Evolutionary conservation across 495 filamentous ascomycete genomes (phyloP).

Genomic region (Bryoglossum gracile): DNA sequence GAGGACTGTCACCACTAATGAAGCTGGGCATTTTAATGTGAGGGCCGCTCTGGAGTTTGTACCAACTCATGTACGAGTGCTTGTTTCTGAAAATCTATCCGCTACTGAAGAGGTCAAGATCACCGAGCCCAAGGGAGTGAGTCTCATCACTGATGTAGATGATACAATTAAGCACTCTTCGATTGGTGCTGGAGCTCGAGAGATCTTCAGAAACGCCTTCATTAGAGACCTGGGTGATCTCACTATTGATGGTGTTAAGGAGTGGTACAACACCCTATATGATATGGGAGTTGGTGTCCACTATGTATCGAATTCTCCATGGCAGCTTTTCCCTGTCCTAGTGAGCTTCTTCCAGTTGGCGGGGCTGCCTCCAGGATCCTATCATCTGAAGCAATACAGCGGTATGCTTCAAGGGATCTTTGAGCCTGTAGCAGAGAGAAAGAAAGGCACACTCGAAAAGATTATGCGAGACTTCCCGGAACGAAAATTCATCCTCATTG

Average conservation of each 20-base stretch:
- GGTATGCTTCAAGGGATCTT: constrained; percentile 98
- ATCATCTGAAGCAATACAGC: constrained; percentile 91
- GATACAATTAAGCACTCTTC: constrained; percentile 97
- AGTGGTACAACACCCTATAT: constrained; percentile 77
- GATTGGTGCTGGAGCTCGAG: constrained; percentile 74
- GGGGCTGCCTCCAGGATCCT: constrained; percentile 75
- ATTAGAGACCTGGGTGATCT: constrained; percentile 76
- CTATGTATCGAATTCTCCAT: constrained; percentile 91
- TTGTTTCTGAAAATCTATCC: constrained; percentile 82
- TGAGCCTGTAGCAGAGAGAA: constrained; percentile 91
- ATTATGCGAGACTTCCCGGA: constrained; percentile 86
- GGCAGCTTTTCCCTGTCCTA: constrained; percentile 85
- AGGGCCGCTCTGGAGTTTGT: constrained; percentile 79
- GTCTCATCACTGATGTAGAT: constrained; percentile 94
- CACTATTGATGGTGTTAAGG: constrained; percentile 74
- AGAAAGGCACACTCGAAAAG: constrained; percentile 77
- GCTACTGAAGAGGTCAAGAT: constrained; percentile 66
- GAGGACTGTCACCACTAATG: constrained; percentile 70
- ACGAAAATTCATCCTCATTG: constrained; percentile 82
- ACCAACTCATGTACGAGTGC: constrained; percentile 78
- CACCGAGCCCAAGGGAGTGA: constrained; percentile 75
- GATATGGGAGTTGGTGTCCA: constrained; percentile 78
- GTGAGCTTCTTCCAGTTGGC: constrained; percentile 73
- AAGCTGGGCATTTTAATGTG: constrained; percentile 76
- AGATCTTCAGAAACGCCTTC: constrained; percentile 95